Conservation (phyloP, 1,284 basidiomycete genomes). For the Apiotrichum gracile region DNA sequence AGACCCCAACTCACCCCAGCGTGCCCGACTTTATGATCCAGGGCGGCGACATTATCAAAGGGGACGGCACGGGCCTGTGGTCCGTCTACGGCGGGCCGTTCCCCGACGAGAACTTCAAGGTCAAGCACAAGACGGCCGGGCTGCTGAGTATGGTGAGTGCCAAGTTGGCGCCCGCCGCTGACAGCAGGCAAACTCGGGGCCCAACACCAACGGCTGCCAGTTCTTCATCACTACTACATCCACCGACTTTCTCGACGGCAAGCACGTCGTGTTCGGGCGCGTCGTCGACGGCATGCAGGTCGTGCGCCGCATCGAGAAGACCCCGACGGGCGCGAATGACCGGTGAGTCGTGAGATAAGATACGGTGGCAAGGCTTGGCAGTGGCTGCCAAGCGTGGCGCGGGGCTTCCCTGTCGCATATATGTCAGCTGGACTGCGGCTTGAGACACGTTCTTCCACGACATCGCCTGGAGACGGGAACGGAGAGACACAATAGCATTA, state of each 20-base stretch:
- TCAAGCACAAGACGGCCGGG: constrained; percentile 5
- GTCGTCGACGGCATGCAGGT: constrained; percentile 83
- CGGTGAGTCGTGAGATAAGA: neutral
- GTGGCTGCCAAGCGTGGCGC: no score
- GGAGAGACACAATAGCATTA: no score
- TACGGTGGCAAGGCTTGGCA: no score
- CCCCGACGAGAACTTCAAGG: constrained; percentile 21
- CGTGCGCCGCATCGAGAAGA: constrained; percentile 86
- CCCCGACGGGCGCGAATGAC: constrained; percentile 62
- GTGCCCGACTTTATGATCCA: constrained; percentile 71
- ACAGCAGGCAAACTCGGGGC: constrained; percentile 78
- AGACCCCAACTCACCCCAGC: neutral
- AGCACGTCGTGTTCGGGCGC: constrained; percentile 88
- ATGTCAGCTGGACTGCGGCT: no score
- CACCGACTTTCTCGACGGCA: constrained; percentile 88
- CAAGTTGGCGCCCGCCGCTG: neutral
- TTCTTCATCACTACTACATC: constrained; percentile 96
- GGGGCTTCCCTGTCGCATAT: no score
- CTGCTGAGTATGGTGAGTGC: constrained; percentile 13
- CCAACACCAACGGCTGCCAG: constrained; percentile 86
- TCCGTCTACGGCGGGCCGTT: constrained; percentile 29
- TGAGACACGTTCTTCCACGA: no score
- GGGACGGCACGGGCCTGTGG: constrained; percentile 49
- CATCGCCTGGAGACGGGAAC: no score
- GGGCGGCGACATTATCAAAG: constrained; percentile 56